Conservation (phyloP, 164 flowering plant genomes). For the Vitis rotundifolia region DNA sequence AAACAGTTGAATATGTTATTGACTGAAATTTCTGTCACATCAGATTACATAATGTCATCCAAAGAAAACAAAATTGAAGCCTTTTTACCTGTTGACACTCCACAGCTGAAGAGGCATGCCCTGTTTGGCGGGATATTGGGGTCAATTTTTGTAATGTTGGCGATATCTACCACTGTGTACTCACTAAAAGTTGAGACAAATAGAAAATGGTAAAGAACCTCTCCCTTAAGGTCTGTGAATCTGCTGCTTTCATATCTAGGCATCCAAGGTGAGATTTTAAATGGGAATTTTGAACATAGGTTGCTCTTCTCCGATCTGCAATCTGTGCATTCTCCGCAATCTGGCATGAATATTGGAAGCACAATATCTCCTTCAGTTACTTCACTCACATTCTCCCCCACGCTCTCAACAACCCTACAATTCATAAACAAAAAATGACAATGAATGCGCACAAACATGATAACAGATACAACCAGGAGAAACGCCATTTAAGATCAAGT, state of each 20-base stretch:
- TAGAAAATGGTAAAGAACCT: constrained; percentile 48
- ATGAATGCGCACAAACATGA: too few relatives aligned
- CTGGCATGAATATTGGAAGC: constrained; percentile 52
- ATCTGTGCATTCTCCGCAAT: constrained; percentile 59
- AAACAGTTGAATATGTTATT: too few relatives aligned
- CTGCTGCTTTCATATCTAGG: constrained; percentile 54
- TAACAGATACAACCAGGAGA: too few relatives aligned
- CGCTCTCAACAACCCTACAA: constrained; percentile 63
- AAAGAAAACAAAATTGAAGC: too few relatives aligned
- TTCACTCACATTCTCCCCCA: constrained; percentile 52
- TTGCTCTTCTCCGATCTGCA: constrained; percentile 62
- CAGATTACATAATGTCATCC: too few relatives aligned
- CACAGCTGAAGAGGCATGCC: constrained; percentile 74
- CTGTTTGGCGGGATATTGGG: constrained; percentile 51
- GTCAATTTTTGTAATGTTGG: constrained; percentile 49
- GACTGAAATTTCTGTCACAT: too few relatives aligned
- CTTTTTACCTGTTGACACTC: constrained; percentile 64
- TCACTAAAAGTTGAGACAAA: constrained; percentile 59
- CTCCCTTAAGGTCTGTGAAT: constrained; percentile 60
- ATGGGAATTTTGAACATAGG: constrained; percentile 54
- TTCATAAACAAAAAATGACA: too few relatives aligned
- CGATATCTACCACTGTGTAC: constrained; percentile 64
- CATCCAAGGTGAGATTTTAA: constrained; percentile 56
- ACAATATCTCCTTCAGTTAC: constrained; percentile 55
- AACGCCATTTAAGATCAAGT: too few relatives aligned